Base-by-base conservation (phyloP, 768 basidiomycete species). In the Suillus fuscotomentosus region DNA sequence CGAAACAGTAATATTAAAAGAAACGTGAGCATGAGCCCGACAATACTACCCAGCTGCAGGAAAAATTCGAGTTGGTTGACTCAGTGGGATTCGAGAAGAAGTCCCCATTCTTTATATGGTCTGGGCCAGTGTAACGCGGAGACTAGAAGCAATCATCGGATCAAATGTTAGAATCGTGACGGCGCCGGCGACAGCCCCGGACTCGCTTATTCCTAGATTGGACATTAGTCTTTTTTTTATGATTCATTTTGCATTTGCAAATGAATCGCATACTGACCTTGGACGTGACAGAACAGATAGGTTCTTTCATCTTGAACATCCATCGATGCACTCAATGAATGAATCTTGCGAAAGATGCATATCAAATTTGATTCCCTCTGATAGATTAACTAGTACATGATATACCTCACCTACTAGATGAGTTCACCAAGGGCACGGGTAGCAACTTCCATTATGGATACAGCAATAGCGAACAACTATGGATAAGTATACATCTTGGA, bases 361-460 rank as follows among this genome's bases (percentile, higher is more conserved):
- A 31, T 31, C 5, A 3, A 31, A 31, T 31, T 31, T 31, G 31
- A 6, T 31, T 31, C 31, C 31, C 4, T 31, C 31, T 31, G 51
- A 17, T 31, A 31, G 3, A 5, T 10, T 31, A 10, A 31, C 8
- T 20, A 31, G 50, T 9, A 15, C 3, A 51, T 27, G 15, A 54
- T 20, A 31, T 31, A 31, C 51, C 31, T 34, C 51, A 11, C 31
- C 10, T 10, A 10, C 50, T 51, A 10, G 31, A 34, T 34, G 10
- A 31, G 9, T 53, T 31, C 10, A 54, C 31, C 5, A 20, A 34
- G 17, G 17, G 31, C 31, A 31, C 2, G 31, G 17, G 27, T 17
- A 20, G 20, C 10, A 20, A 53, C 10, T 53, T 34, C 39, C 59
- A 47, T 60, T 63, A 38, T 64, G 43, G 50, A 56, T 55, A 62